Evolutionary conservation across 1,139 yeast genomes (phyloP).

Genomic region (Hyphopichia khmerensis): DNA sequence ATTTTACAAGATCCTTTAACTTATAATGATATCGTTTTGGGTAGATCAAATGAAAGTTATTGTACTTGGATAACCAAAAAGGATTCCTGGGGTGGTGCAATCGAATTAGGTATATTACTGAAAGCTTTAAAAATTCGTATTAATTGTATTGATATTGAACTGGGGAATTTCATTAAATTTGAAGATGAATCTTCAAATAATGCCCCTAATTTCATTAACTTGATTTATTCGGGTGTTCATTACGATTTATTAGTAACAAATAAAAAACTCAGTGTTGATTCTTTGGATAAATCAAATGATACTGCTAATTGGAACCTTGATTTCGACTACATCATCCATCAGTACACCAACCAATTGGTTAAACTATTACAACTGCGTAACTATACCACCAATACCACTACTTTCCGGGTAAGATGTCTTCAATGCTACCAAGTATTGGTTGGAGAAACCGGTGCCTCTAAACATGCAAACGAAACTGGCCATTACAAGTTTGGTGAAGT

Average conservation of each 20-base stretch:
- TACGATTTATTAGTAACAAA: constrained; percentile 62
- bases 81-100: constrained; percentile 86
- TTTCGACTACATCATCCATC: constrained; percentile 27
- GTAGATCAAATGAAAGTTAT: constrained; percentile 50
- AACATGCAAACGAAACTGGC: constrained; percentile 65
- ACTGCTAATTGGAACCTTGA: constrained; percentile 34
- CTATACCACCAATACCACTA: constrained; percentile 67
- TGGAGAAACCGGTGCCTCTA: constrained; percentile 68
- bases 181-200: constrained; percentile 34
- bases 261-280: constrained; percentile 20
- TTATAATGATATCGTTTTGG: constrained; percentile 63
- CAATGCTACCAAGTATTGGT: constrained; percentile 52
- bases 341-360: constrained; percentile 43
- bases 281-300: constrained; percentile 27
- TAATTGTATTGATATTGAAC: constrained; percentile 67
- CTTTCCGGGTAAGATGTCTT: constrained; percentile 58
- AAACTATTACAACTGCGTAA: constrained; percentile 48
- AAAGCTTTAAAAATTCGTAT: constrained; percentile 53
- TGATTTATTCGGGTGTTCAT: constrained; percentile 74
- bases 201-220: constrained; percentile 42
- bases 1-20: constrained; percentile 42
- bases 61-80: constrained; percentile 59
- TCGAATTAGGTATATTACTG: constrained; percentile 68
- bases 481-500: constrained; percentile 69
- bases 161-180: constrained; percentile 58